Evolutionary conservation across 78 protist genomes (phyloP).

Genomic region (Dictyostelium brefeldianum): DNA sequence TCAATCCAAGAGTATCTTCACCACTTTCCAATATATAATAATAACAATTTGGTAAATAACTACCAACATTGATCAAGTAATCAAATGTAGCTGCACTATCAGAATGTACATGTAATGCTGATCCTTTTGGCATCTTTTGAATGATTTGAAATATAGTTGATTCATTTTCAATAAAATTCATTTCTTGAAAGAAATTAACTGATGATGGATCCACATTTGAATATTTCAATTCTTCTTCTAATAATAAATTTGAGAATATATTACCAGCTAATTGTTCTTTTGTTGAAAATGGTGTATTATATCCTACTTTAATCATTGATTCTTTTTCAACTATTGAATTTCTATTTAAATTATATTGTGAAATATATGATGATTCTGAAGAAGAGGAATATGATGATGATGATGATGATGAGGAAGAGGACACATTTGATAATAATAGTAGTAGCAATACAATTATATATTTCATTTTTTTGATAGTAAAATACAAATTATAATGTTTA

Average conservation of each 20-base stretch:
- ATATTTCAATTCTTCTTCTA: slow-evolving; percentile 27
- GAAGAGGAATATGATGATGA: too few relatives aligned
- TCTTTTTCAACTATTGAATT: slow-evolving; percentile 13
- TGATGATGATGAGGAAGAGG: too few relatives aligned
- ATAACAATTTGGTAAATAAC: slow-evolving; percentile 70
- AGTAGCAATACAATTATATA: too few relatives aligned
- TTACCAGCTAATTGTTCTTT: slow-evolving; percentile 31
- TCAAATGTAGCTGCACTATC: slow-evolving; percentile 50
- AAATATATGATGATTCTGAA: too few relatives aligned
- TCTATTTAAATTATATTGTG: not conserved
- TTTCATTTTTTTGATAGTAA: too few relatives aligned
- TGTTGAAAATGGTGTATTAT: slow-evolving; percentile 1
- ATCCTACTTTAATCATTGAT: slow-evolving; percentile 9
- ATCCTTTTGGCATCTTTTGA: slow-evolving; percentile 63
- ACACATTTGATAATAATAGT: too few relatives aligned
- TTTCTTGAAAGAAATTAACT: slow-evolving; percentile 35
- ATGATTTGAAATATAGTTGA: slow-evolving; percentile 17
- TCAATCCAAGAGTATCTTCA: not conserved
- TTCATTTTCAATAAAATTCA: slow-evolving; percentile 4
- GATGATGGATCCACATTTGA: slow-evolving; percentile 60
- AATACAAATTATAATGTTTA: too few relatives aligned
- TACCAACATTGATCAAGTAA: slow-evolving; percentile 29
- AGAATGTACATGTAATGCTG: slow-evolving; percentile 53
- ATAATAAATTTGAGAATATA: slow-evolving; percentile 30
- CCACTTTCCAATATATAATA: not conserved